Evolutionary conservation across 139 green algal species (phyloP).

Genomic region (Coccomyxa sp.): DNA sequence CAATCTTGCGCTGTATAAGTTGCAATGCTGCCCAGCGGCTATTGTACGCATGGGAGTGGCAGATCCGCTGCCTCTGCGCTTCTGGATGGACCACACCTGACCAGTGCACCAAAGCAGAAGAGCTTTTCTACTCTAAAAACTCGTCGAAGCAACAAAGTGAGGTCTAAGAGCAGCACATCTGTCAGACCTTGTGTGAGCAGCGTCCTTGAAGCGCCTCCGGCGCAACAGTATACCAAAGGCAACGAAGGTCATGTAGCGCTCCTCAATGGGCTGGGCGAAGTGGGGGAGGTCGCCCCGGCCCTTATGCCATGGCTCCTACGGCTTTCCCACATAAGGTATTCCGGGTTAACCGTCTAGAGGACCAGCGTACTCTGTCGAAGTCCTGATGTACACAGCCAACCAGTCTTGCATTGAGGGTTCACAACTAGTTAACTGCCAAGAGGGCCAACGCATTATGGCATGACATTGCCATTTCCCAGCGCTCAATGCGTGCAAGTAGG

Average conservation of each 20-base stretch:
- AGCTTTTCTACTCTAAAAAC: too few species aligned
- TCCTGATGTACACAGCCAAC: background rate
- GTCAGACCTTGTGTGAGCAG: too few species aligned
- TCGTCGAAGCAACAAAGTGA: too few species aligned
- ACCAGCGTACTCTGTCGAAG: background rate
- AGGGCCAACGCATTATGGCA: background rate
- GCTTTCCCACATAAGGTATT: slow-evolving; percentile 55
- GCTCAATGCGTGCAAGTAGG: background rate
- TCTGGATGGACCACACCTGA: too few species aligned
- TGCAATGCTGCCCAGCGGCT: too few species aligned
- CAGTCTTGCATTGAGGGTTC: background rate
- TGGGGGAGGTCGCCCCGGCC: slow-evolving; percentile 58
- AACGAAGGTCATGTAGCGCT: slow-evolving; percentile 26
- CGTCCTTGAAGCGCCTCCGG: too few species aligned
- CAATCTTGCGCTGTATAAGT: too few species aligned
- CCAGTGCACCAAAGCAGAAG: too few species aligned
- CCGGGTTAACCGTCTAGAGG: background rate
- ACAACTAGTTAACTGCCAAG: background rate
- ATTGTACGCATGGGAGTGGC: too few species aligned
- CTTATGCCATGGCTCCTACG: slow-evolving; percentile 75
- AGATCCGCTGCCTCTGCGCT: too few species aligned
- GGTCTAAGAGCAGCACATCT: too few species aligned
- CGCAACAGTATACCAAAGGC: too few species aligned
- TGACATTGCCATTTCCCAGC: background rate
- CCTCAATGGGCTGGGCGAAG: slow-evolving; percentile 63